Base-by-base conservation (phyloP, 805 yeast genomes). In the Sugiyamaella floridensis region DNA sequence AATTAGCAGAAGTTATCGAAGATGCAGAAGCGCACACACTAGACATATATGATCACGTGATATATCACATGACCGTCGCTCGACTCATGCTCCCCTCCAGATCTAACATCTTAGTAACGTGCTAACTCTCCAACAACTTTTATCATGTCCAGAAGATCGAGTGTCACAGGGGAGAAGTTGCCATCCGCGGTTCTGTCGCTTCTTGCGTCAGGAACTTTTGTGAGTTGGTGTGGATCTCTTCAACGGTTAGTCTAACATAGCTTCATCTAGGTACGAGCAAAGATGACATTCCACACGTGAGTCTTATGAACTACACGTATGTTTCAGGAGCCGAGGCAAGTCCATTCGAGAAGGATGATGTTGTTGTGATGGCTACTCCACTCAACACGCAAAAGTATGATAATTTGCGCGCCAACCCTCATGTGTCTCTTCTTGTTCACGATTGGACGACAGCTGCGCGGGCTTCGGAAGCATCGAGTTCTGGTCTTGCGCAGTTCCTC, bases 271-370 rank as follows among this genome's bases (percentile, higher is more conserved):
- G 92, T 2, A 92, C 98, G 1, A 79, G 89, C 54, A 72, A 74
- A 49, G 77, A 86, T 44, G 76, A 84, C 60, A 68, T 80, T 45
- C 98, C 98, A 5, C 93, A 90, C 55, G 96, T 89, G 2, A 80
- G 93, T 16, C 75, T 92, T 57, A 92, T 92, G 98, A 92, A 88
- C 69, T 92, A 87, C 68, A 82, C 90, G 3, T 87, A 82, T 65
- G 68, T 84, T 2, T 63, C 65, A 43, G 52, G 66, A 14, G 63
- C 67, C 40, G 61, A 66, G 16, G 60, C 62, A 18, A 43, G 40
- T 22, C 73, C 71, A 52, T 68, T 69, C 45, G 69, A 67, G 20
- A 69, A 67, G 11, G 74, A 73, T 41, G 76, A 80, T 29, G 76
- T 75, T 58, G 79, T 89, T 47, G 79, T 92, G 15, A 73, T 90